These are phyloP conservation scores for Xylariaceae sp. DNA, from an alignment of 2,329 filamentous ascomycete species.

Conservation along the genomic window DNA sequence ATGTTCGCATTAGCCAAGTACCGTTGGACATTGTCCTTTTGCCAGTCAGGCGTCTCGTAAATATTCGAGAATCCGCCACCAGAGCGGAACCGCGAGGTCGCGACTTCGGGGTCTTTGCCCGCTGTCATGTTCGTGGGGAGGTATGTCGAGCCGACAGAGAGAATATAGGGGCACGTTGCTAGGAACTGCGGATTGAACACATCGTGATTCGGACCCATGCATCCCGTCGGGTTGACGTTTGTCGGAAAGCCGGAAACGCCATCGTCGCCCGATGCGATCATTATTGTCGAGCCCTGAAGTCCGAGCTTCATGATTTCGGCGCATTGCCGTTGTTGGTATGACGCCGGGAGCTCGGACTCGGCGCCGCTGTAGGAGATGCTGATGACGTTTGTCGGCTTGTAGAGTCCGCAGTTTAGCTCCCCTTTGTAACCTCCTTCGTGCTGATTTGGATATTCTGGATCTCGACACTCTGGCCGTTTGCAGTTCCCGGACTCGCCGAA, in stretches of 20 bases:
- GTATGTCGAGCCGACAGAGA: constrained; percentile 39
- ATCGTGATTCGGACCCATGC: constrained; percentile 34
- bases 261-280: constrained; percentile 46
- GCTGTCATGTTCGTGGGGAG: constrained; percentile 16
- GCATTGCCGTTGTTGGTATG: constrained; percentile 51
- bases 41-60: constrained; percentile 11
- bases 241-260: constrained; percentile 38
- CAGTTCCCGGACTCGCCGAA: constrained; percentile 47
- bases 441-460: constrained; percentile 48
- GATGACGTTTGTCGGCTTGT: constrained; percentile 35
- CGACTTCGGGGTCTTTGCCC: constrained; percentile 8
- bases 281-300: constrained; percentile 44
- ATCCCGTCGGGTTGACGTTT: constrained; percentile 29
- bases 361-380: constrained; percentile 54
- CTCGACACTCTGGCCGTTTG: constrained; percentile 36
- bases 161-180: constrained; percentile 48
- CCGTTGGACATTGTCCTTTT: constrained; percentile 1
- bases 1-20: constrained; percentile 20
- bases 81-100: constrained; percentile 6
- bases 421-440: constrained; percentile 47
- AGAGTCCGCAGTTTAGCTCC: constrained; percentile 30
- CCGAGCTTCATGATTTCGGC: constrained; percentile 51
- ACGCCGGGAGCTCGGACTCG: constrained; percentile 48
- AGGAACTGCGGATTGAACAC: constrained; percentile 48
- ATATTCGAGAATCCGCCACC: constrained; percentile 16